Evolutionary conservation across 106 monocot genomes (phyloP), one percentile per base, ranked within the genome.

Genomic region (Dactylorhiza incarnata): DNA sequence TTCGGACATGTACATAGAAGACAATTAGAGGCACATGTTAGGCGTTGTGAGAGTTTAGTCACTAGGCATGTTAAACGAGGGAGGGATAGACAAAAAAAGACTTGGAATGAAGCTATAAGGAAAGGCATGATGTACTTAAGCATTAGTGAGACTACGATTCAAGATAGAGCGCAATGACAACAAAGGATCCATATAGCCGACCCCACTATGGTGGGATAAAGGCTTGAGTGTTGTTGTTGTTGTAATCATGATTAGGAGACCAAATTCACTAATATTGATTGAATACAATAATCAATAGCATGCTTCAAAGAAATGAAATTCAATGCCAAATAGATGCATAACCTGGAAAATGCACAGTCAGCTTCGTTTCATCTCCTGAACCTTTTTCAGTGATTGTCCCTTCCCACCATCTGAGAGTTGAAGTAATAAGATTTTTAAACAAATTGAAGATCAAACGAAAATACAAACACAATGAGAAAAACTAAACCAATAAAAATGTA

Each of bases 291-390:
- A 26, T 29, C 0, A 65, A 26, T 24, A 65, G 65, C 65, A 65
- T 25, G 26, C 26, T 20, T 65, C 12, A 12, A 65, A 65, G 65
- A 65, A 65, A 65, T 65, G 58, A 4, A 25, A 19, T 29, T 12
- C 26, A 9, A 65, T 10, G 26, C 6, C 26, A 66, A 46, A 44
- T 11, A 47, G 68, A 78, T 24, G n/a, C n/a, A 69, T 73, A 77
- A 99, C 97, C 97, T 91, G 91, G 82, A 88, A 99, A 94, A 51
- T 87, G 77, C n/a, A 99, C 80, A 10, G 81, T 88, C 51, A 86
- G 71, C 49, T 89, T 91, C 71, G 97, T 86, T 72, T 89, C 83
- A 85, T 99, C 91, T 51, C 78, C 83, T 51, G 84, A 80, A 79
- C 48, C 78, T 76, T 91, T 99, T 75, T 89, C 94, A 22, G 76